Conservation (phyloP, 2,329 filamentous ascomycete genomes). For the Penicillium hesseltinei region DNA sequence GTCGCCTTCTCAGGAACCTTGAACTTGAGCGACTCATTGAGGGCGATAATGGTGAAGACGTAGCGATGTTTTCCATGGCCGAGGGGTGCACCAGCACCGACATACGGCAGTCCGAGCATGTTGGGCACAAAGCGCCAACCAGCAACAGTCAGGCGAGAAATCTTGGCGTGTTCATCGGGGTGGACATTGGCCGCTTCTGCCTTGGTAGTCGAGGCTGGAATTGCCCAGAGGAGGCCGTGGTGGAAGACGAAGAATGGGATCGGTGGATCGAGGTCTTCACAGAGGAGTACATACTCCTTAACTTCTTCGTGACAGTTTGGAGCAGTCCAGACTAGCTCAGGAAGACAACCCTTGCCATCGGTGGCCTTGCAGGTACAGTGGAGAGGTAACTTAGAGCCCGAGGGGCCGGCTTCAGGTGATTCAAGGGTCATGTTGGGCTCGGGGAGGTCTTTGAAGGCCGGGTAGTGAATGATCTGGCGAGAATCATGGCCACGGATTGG, state of each 20-base stretch:
- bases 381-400: slow-evolving; percentile 23
- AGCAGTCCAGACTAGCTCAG: slow-evolving; percentile 26
- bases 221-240: slow-evolving; percentile 33
- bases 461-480: slow-evolving; percentile 21
- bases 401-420: slow-evolving; percentile 22
- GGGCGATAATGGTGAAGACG: slow-evolving; percentile 32
- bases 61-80: slow-evolving; percentile 37
- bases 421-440: slow-evolving; percentile 28
- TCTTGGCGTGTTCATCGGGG: slow-evolving; percentile 6
- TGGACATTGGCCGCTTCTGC: slow-evolving; percentile 19
- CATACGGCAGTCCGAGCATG: slow-evolving; percentile 23
- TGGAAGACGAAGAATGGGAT: slow-evolving; percentile 28
- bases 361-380: slow-evolving; percentile 25
- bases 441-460: slow-evolving; percentile 24
- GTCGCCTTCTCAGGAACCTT: slow-evolving; percentile 20
- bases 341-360: slow-evolving; percentile 23
- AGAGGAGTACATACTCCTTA: slow-evolving; percentile 29
- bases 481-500: slow-evolving; percentile 28
- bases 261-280: slow-evolving; percentile 33
- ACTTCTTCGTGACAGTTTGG: slow-evolving; percentile 15
- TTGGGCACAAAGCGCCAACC: slow-evolving; percentile 33
- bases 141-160: slow-evolving; percentile 20
- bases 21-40: slow-evolving; percentile 26
- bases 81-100: slow-evolving; percentile 27
- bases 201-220: slow-evolving; percentile 23